Evolutionary conservation across 2,329 filamentous ascomycete genomes (phyloP), one percentile per base, ranked within the genome.

Genomic region (Arthroderma sp.): DNA sequence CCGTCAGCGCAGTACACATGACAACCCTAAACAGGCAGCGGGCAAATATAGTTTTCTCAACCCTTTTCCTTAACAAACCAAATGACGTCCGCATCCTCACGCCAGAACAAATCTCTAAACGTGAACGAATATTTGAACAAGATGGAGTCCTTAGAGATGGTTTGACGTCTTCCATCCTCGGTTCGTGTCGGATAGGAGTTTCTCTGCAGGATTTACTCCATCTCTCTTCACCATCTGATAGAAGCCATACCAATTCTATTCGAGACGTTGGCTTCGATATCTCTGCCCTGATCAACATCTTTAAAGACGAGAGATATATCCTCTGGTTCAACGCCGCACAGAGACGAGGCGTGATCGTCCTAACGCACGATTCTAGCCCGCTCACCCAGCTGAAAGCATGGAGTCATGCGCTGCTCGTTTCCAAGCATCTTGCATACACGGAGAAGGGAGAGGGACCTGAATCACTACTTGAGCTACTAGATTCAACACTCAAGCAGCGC

Each of bases 1-100:
- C 87, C 36, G 89, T 98, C 4, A 74, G 81, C 49, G 74, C 83
- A 40, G 88, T 98, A 10, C 80, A 78, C 58, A 85, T 96, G 80
- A 75, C 76, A 34, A 85, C 78, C 5, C 70, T 96, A 32, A 96
- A 94, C 64, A 75, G 85, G 22, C 88, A 96, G 62, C 77, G 91
- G 32, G 84, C 87, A 1, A 85, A 81, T 40, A 78, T 95, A 15
- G 70, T 94, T 1, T 80, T 88, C 54, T 73, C 76, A 36, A 68
- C 75, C 43, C 59, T 81, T 4, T 51, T 74, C 8, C 15, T 22
- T 22, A 22, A 22, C 15, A 22, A 22, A 1, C 15, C 15, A 22
- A 57, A 56, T 4, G 52, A 69, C 22, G 34, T 39, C 60, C 44
- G 28, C 11, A 37, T 53, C 1, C 69, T 85, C 3, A 72, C 71